These are phyloP conservation scores for Colletotrichum sidae DNA, from an alignment of 2,329 filamentous ascomycete species.

Conservation along the genomic window DNA sequence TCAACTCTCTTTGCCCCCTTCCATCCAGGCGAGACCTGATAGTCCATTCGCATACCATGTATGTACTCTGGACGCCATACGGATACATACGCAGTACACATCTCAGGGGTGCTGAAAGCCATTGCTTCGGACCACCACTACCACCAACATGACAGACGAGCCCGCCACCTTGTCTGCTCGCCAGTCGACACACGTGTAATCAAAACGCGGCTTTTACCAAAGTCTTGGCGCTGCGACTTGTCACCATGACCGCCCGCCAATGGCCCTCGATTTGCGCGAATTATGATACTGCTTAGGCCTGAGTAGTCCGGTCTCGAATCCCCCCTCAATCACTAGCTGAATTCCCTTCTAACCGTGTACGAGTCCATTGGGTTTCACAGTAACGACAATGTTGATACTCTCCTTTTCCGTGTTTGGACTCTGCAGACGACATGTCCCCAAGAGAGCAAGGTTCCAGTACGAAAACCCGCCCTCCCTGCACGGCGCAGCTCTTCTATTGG, in stretches of 20 bases:
- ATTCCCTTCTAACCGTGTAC: neutral
- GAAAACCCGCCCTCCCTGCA: constrained; percentile 14
- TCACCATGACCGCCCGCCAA: constrained; percentile 25
- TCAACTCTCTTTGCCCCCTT: constrained; percentile 21
- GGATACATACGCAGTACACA: too few relatives aligned
- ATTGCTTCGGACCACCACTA: neutral
- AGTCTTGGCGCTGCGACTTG: constrained; percentile 30
- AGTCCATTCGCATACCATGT: too few relatives aligned
- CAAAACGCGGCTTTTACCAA: constrained; percentile 26
- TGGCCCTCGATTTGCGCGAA: constrained; percentile 27
- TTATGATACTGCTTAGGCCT: constrained; percentile 26
- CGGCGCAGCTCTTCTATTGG: constrained; percentile 7
- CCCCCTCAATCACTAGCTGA: constrained; percentile 28
- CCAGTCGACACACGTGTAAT: constrained; percentile 26
- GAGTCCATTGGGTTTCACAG: too few relatives aligned
- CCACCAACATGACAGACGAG: neutral
- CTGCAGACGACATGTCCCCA: constrained; percentile 10
- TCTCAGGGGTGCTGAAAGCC: too few relatives aligned
- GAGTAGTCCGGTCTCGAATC: constrained; percentile 11
- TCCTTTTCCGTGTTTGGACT: too few relatives aligned
- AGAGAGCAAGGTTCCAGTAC: constrained; percentile 26
- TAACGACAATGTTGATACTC: too few relatives aligned
- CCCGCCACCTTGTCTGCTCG: neutral
- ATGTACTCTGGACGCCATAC: too few relatives aligned
- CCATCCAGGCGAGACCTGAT: neutral